These are phyloP conservation scores for Emergomyces orientalis DNA, from an alignment of 2,329 filamentous ascomycete species.

Conservation along the genomic window DNA sequence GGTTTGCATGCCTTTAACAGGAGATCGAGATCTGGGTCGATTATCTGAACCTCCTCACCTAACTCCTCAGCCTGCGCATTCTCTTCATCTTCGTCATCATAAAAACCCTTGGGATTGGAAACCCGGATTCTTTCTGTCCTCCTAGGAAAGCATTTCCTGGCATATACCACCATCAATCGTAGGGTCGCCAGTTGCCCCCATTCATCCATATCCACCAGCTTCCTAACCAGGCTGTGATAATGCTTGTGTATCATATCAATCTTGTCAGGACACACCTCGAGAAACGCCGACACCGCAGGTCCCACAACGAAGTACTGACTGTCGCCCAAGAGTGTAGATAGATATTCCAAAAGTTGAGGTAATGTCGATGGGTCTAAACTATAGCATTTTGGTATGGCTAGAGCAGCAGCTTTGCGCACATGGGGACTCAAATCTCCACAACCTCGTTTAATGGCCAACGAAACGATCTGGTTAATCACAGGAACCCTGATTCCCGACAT, in stretches of 20 bases:
- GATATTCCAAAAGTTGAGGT: slow-evolving; percentile 74
- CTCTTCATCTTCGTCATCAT: slow-evolving; percentile 55
- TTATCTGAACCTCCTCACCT: slow-evolving; percentile 48
- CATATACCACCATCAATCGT: slow-evolving; percentile 72
- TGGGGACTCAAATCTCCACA: slow-evolving; percentile 88
- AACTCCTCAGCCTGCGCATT: slow-evolving; percentile 33
- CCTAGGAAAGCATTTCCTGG: slow-evolving; percentile 75
- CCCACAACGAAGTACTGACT: slow-evolving; percentile 96
- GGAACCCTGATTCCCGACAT: slow-evolving; percentile 98
- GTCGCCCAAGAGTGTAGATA: slow-evolving; percentile 70
- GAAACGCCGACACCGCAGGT: slow-evolving; percentile 77
- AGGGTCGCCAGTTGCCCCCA: slow-evolving; percentile 87
- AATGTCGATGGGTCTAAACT: slow-evolving; percentile 75
- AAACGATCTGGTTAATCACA: slow-evolving; percentile 95
- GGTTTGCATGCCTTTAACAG: slow-evolving; percentile 70
- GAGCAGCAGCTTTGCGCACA: slow-evolving; percentile 82
- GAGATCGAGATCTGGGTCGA: slow-evolving; percentile 75
- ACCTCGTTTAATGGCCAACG: slow-evolving; percentile 88
- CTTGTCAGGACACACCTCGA: slow-evolving; percentile 79
- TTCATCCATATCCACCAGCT: slow-evolving; percentile 97
- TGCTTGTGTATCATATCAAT: slow-evolving; percentile 85
- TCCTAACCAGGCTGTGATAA: slow-evolving; percentile 74
- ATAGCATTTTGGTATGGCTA: slow-evolving; percentile 95
- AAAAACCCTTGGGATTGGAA: slow-evolving; percentile 61
- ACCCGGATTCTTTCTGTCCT: slow-evolving; percentile 51